These are phyloP conservation scores for Heteromeles arbutifolia DNA, from an alignment of 306 rosid genomes.

Conservation along the genomic window DNA sequence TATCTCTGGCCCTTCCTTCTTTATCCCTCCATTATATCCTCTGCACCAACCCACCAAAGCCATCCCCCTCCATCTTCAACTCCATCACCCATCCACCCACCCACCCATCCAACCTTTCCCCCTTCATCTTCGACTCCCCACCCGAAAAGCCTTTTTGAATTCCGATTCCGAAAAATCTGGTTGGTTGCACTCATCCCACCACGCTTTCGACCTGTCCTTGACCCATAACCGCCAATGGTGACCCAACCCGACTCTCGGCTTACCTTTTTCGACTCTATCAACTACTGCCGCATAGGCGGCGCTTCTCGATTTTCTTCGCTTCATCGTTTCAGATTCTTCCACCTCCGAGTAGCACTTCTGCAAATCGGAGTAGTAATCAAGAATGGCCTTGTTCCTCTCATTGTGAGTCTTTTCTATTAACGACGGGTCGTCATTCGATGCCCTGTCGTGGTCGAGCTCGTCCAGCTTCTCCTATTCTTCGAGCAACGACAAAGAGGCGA, in stretches of 20 bases:
- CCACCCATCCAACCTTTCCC: too few relatives aligned
- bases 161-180: constrained; percentile 76
- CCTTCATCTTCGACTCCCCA: constrained; percentile 29
- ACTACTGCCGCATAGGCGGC: constrained; percentile 23
- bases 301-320: constrained; percentile 44
- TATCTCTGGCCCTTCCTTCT: too few relatives aligned
- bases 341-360: constrained; percentile 36
- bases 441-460: constrained; percentile 28
- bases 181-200: constrained; percentile 93
- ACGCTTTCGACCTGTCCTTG: constrained; percentile 81
- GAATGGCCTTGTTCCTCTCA: constrained; percentile 49
- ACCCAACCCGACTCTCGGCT: constrained; percentile 17
- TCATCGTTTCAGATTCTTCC: constrained; percentile 41
- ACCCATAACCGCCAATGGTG: constrained; percentile 80
- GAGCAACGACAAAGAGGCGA: constrained; percentile 44
- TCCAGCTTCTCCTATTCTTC: constrained; percentile 61
- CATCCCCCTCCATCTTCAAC: too few relatives aligned
- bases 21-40: too few relatives aligned
- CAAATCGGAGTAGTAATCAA: constrained; percentile 36
- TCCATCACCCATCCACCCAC: too few relatives aligned
- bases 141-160: constrained; percentile 74
- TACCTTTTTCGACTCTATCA: constrained; percentile 21
- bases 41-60: too few relatives aligned
- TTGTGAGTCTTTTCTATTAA: constrained; percentile 38
- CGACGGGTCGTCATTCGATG: constrained; percentile 38